Percentiles rank a stretch among this genome's conserved stretches.
phyloP scores from a whole-genome alignment of 2,329 filamentous ascomycete genomes.

The Epichloe aotearoae region DNA sequence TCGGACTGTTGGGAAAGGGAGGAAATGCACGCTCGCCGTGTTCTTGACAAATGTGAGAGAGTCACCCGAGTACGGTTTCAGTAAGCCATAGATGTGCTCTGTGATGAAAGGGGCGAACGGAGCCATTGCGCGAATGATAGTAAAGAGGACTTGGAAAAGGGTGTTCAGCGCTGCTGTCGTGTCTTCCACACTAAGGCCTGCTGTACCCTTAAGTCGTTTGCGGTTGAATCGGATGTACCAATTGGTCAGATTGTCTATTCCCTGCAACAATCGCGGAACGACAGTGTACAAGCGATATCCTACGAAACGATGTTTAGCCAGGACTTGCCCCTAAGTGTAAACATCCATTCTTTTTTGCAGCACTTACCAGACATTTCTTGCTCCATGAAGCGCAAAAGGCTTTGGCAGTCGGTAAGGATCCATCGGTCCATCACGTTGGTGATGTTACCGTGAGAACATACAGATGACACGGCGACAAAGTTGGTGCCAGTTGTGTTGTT shows the following conservation, averaged over 20 bases:
- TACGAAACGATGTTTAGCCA: not conserved
- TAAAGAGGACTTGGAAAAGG: slow-evolving; percentile 79
- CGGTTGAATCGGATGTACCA: slow-evolving; percentile 90
- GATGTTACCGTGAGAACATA: not conserved
- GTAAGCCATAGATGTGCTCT: slow-evolving; percentile 50
- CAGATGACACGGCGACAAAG: slow-evolving; percentile 6
- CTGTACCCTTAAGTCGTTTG: slow-evolving; percentile 63
- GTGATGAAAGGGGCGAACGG: slow-evolving; percentile 86
- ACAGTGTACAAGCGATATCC: slow-evolving; percentile 66
- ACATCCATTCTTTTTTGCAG: not conserved
- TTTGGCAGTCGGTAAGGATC: slow-evolving; percentile 79
- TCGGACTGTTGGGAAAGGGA: slow-evolving; percentile 68
- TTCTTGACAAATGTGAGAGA: slow-evolving; percentile 49
- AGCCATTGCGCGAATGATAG: slow-evolving; percentile 64
- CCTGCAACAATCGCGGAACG: slow-evolving; percentile 58
- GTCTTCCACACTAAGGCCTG: slow-evolving; percentile 42
- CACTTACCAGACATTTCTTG: slow-evolving; percentile 64
- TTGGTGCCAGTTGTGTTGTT: slow-evolving; percentile 11
- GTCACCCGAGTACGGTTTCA: slow-evolving; percentile 66
- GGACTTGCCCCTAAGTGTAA: no score
- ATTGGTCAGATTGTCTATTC: slow-evolving; percentile 81
- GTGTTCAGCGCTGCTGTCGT: slow-evolving; percentile 76
- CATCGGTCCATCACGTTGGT: slow-evolving; percentile 67
- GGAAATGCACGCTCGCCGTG: slow-evolving; percentile 71
- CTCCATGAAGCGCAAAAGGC: slow-evolving; percentile 73